phyloP scores from a whole-genome alignment of 1,284 basidiomycete genomes.

The Mycosarcoma maydis region DNA sequence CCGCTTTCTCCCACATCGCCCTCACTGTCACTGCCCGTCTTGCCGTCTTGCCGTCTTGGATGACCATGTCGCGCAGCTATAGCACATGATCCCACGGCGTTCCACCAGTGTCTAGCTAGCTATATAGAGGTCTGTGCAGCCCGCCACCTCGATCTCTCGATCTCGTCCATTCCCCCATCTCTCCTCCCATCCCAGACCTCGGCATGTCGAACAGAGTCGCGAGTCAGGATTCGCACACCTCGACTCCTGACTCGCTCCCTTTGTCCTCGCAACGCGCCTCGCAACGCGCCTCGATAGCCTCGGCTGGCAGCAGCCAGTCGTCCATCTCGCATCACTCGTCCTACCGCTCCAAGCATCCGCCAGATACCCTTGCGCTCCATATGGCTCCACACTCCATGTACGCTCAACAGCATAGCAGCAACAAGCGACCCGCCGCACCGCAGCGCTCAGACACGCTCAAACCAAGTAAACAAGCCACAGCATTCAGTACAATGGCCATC shows the following conservation, averaged over 20 bases:
- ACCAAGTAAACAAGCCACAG: constrained; percentile 9
- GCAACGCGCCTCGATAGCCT: constrained; percentile 14
- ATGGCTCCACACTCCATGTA: too few species aligned
- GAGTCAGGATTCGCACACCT: constrained; percentile 25
- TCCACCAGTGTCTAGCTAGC: too few species aligned
- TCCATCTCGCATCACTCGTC: constrained; percentile 4
- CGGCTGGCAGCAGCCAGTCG: constrained; percentile 16
- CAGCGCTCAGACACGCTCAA: constrained; percentile 30
- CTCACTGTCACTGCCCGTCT: too few species aligned
- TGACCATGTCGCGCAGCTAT: too few species aligned
- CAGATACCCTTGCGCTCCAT: constrained; percentile 7
- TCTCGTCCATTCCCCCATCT: too few species aligned
- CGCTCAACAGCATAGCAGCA: background rate
- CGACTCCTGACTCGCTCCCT: constrained; percentile 22
- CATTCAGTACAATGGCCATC: background rate
- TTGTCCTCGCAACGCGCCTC: constrained; percentile 22
- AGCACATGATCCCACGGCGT: too few species aligned
- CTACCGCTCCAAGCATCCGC: constrained; percentile 10
- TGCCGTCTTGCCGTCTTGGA: too few species aligned
- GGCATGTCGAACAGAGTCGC: constrained; percentile 24
- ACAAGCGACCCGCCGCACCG: background rate
- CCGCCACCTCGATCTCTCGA: background rate
- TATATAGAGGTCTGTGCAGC: background rate
- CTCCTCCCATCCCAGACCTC: too few species aligned
- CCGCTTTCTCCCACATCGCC: too few species aligned